Conservation (phyloP, 352 stramenopile genomes). For the Chrysophaeum taylorii region DNA sequence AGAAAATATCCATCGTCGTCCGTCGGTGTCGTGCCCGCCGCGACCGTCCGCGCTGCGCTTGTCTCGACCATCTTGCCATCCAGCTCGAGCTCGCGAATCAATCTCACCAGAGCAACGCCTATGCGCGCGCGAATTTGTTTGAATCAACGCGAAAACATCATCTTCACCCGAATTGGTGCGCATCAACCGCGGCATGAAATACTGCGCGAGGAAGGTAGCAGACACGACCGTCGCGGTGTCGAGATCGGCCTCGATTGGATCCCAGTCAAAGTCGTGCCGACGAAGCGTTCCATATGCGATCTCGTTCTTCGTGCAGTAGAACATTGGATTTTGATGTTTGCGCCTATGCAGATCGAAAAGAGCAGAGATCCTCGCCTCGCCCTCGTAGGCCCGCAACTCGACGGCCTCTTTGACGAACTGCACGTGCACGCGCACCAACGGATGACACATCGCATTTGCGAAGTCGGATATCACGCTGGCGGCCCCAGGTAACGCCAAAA, state of each 20-base stretch:
- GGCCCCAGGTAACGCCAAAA: no score
- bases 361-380: no score
- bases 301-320: conserved; percentile 33
- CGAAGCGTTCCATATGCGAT: conserved; percentile 28
- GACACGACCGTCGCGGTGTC: not conserved
- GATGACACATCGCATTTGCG: no score
- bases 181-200: not conserved
- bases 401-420: conserved; percentile 22
- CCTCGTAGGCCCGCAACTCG: no score
- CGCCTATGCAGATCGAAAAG: conserved; percentile 22
- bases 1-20: no score
- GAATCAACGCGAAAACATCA: not conserved
- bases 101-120: not conserved
- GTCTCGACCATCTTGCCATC: conserved; percentile 28
- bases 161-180: not conserved
- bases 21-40: no score
- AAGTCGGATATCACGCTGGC: no score
- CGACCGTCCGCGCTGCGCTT: no score
- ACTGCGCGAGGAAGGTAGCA: not conserved
- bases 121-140: not conserved
- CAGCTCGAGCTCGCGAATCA: conserved; percentile 25
- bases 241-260: conserved; percentile 13
- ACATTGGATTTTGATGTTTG: conserved; percentile 30
- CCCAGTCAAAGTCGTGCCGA: conserved; percentile 22
- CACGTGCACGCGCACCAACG: conserved; percentile 24